These are phyloP conservation scores for Fusarium sp. DNA, from an alignment of 2,329 filamentous ascomycete species.

Conservation along the genomic window DNA sequence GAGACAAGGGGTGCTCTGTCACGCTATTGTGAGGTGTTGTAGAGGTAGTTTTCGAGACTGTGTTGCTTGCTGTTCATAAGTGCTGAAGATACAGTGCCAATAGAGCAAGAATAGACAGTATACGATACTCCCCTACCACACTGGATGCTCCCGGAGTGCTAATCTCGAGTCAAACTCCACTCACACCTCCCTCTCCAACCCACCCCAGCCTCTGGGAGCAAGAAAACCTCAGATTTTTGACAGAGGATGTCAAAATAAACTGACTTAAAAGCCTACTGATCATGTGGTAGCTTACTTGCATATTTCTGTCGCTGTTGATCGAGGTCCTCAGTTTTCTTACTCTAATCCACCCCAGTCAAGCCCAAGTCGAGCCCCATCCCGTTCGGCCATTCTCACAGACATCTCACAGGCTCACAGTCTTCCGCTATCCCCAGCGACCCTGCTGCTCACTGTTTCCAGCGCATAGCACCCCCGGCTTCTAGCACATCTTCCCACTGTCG, in stretches of 20 bases:
- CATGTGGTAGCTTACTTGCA: accelerated
- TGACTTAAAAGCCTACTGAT: accelerated
- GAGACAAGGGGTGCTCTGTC: constrained; percentile 32
- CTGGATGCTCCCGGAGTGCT: constrained; percentile 46
- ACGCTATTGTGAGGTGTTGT: constrained; percentile 23
- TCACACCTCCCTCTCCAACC: constrained; percentile 50
- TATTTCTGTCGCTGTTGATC: background rate
- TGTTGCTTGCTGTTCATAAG: accelerated
- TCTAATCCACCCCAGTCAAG: constrained; percentile 41
- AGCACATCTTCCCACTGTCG: constrained; percentile 25
- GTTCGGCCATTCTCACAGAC: constrained; percentile 21
- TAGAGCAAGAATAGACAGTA: background rate
- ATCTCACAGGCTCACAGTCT: constrained; percentile 25
- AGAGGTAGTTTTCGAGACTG: background rate
- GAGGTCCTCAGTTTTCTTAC: background rate
- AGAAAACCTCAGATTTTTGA: background rate
- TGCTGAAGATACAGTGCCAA: constrained; percentile 3
- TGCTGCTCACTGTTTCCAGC: constrained; percentile 35
- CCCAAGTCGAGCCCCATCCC: constrained; percentile 35
- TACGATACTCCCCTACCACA: constrained; percentile 43
- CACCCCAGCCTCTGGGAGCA: constrained; percentile 24
- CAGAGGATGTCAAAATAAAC: background rate
- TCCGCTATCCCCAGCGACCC: constrained; percentile 25
- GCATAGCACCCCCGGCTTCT: constrained; percentile 29
- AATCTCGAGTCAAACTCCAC: constrained; percentile 56